These are phyloP conservation scores for Euphorbia peplus DNA, from an alignment of 345 rosid species.

Conservation along the genomic window DNA sequence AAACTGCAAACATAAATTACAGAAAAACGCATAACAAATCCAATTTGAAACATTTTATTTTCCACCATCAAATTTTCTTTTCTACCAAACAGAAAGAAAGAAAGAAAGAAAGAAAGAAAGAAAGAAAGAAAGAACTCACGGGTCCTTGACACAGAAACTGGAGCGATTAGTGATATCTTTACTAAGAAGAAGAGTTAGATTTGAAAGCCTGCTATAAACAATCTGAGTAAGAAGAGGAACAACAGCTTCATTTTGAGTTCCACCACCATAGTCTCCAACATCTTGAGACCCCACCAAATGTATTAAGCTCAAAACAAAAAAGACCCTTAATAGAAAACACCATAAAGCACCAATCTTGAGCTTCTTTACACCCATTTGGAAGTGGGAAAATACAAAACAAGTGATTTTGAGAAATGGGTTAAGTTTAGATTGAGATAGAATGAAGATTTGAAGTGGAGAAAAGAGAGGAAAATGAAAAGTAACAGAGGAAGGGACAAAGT, in stretches of 20 bases:
- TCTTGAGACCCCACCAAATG: conserved; percentile 49
- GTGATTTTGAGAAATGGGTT: no score
- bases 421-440: no score
- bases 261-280: conserved; percentile 40
- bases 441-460: no score
- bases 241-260: conserved; percentile 48
- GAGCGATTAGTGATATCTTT: conserved; percentile 44
- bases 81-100: background rate
- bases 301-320: conserved; percentile 39
- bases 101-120: no score
- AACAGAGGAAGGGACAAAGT: no score
- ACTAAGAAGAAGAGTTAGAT: conserved; percentile 51
- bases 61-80: background rate
- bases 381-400: no score
- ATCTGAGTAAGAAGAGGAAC: conserved; percentile 43
- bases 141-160: conserved; percentile 69
- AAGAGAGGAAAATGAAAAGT: no score
- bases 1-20: no score
- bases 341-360: conserved; percentile 28
- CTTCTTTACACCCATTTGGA: conserved; percentile 37
- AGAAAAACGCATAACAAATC: no score
- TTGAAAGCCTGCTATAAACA: conserved; percentile 46
- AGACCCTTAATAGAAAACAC: conserved; percentile 35
- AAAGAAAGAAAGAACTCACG: conserved; percentile 45
- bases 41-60: no score